These are phyloP conservation scores for Phytophthora tentaculata DNA, from an alignment of 352 stramenopile species.

Conservation along the genomic window DNA sequence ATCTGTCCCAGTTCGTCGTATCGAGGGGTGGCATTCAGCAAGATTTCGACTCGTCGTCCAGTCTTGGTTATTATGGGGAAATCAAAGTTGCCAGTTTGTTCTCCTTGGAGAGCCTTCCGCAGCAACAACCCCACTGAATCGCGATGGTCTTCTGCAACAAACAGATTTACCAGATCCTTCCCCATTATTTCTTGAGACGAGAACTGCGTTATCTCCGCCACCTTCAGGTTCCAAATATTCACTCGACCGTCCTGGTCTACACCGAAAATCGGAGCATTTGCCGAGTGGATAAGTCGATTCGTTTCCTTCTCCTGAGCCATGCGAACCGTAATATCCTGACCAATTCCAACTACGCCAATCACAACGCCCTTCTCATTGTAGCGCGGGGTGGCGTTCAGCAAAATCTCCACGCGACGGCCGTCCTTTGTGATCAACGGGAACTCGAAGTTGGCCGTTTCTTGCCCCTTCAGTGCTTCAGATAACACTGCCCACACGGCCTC, in stretches of 20 bases:
- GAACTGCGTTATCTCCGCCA: conserved; percentile 81
- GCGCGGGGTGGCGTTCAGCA: conserved; percentile 12
- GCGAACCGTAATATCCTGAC: conserved; percentile 27
- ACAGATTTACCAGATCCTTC: conserved; percentile 54
- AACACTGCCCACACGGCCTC: conserved; percentile 52
- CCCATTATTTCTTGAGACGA: conserved; percentile 59
- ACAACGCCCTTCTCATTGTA: conserved; percentile 29
- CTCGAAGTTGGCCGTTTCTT: conserved; percentile 32
- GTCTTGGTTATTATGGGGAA: conserved; percentile 61
- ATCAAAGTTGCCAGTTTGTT: conserved; percentile 61
- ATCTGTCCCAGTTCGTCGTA: conserved; percentile 56
- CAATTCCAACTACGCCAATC: conserved; percentile 36
- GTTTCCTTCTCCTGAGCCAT: conserved; percentile 31
- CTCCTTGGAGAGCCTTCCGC: conserved; percentile 46
- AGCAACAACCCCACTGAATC: conserved; percentile 21
- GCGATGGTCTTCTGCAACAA: conserved; percentile 36
- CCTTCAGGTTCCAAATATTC: conserved; percentile 76
- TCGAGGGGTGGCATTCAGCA: conserved; percentile 56
- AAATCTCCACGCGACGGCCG: conserved; percentile 10
- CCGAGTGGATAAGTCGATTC: conserved; percentile 43
- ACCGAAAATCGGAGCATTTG: conserved; percentile 49
- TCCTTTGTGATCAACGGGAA: conserved; percentile 2
- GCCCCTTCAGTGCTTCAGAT: conserved; percentile 50
- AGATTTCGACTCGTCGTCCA: conserved; percentile 17
- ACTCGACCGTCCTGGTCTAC: conserved; percentile 54